Conservation (phyloP, 805 yeast species). For the Monosporozyma aquatica region DNA sequence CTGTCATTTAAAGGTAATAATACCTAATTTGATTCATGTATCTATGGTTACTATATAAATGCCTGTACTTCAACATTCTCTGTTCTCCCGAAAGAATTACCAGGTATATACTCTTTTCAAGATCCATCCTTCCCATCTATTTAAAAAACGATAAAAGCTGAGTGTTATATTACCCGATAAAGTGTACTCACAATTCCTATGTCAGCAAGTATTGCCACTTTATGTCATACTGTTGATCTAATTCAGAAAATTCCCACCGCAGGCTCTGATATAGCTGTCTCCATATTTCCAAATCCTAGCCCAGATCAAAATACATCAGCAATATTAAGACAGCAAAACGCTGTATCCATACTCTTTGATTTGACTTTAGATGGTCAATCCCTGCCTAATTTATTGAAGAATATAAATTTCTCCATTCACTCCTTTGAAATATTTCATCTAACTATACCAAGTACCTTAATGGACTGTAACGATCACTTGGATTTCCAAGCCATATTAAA, state of each 20-base stretch:
- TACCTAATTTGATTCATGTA: no score
- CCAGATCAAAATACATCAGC: neutral
- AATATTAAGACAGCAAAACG: neutral
- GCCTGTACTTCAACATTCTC: no score
- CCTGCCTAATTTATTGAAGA: neutral
- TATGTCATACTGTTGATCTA: neutral
- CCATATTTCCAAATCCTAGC: neutral
- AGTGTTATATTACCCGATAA: no score
- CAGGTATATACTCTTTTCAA: no score
- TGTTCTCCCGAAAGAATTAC: no score
- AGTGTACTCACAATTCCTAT: neutral
- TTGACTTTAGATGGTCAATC: neutral
- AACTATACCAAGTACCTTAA: conserved; percentile 21
- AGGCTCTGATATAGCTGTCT: neutral
- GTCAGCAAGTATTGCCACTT: neutral
- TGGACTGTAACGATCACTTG: no score
- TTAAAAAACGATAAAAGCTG: neutral
- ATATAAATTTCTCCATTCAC: neutral
- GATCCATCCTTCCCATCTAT: no score
- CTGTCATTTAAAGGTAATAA: no score
- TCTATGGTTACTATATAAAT: no score
- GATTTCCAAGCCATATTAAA: conserved; percentile 17
- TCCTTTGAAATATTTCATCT: conserved; percentile 11
- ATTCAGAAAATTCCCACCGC: neutral
- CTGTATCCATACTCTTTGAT: conserved; percentile 1